Evolutionary conservation across 768 basidiomycete species (phyloP).

Genomic region (Kwoniella shandongensis): DNA sequence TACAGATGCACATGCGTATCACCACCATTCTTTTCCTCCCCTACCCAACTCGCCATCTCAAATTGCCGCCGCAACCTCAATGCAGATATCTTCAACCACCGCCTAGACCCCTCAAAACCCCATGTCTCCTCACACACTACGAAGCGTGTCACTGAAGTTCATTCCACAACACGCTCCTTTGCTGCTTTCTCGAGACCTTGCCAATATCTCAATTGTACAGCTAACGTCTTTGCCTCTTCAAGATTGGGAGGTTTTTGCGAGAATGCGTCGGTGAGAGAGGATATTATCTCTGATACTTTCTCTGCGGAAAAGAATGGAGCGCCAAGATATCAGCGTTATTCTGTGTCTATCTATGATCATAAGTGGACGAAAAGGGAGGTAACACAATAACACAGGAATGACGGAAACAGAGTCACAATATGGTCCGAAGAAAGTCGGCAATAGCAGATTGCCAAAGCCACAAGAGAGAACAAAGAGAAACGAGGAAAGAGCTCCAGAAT

Average conservation of each 20-base stretch:
- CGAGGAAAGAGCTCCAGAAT: background rate
- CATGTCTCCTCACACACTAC: no score
- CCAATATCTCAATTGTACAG: slow-evolving; percentile 74
- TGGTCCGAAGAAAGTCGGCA: background rate
- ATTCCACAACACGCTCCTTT: slow-evolving; percentile 47
- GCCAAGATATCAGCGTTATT: background rate
- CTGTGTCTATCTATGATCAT: background rate
- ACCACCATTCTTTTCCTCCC: no score
- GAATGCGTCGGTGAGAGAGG: slow-evolving; percentile 60
- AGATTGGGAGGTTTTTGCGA: slow-evolving; percentile 59
- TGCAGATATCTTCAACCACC: no score
- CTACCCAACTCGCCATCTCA: no score
- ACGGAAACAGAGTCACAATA: no score
- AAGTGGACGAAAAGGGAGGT: background rate
- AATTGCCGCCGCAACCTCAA: no score
- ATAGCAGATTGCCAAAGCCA: background rate
- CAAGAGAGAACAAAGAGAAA: background rate
- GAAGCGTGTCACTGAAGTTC: no score
- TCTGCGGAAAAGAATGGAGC: slow-evolving; percentile 54
- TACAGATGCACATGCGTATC: no score
- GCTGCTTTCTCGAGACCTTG: slow-evolving; percentile 53
- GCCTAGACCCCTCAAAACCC: no score
- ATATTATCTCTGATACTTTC: slow-evolving; percentile 59
- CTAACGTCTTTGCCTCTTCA: slow-evolving; percentile 60
- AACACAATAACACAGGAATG: background rate